Percentiles rank a stretch among this genome's conserved stretches.
Conservation (phyloP, 805 yeast species). For the Hanseniaspora valbyensis region DNA sequence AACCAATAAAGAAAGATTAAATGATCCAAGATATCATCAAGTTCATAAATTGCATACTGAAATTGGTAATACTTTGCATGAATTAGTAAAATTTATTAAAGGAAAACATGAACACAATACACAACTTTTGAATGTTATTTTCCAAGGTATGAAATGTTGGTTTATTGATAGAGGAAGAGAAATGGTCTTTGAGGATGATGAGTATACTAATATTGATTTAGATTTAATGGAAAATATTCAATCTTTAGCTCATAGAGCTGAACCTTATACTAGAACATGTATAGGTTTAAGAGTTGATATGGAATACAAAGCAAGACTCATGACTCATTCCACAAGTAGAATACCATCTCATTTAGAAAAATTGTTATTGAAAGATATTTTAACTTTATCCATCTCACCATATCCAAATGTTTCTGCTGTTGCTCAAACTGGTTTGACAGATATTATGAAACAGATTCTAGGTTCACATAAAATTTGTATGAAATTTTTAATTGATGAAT, state of each 20-base stretch:
- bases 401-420: conserved; percentile 58
- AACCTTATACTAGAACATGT: conserved; percentile 67
- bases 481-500: conserved; percentile 37
- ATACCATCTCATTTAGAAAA: conserved; percentile 57
- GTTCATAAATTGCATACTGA: conserved; percentile 52
- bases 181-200: conserved; percentile 46
- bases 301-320: conserved; percentile 64
- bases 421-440: conserved; percentile 57
- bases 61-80: conserved; percentile 56
- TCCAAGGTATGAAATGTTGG: conserved; percentile 64
- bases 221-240: conserved; percentile 49
- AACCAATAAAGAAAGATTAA: conserved; percentile 36
- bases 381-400: conserved; percentile 52
- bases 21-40: conserved; percentile 35
- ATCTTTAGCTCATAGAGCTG: conserved; percentile 48
- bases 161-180: conserved; percentile 72
- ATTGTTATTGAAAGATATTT: conserved; percentile 51
- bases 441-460: conserved; percentile 57
- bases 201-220: conserved; percentile 43
- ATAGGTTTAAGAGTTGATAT: conserved; percentile 64
- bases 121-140: conserved; percentile 46
- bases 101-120: conserved; percentile 51
- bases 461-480: conserved; percentile 53
- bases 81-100: conserved; percentile 38
- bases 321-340: conserved; percentile 62